Conservation (phyloP, 495 filamentous ascomycete genomes). For the Darksidea phi region DNA sequence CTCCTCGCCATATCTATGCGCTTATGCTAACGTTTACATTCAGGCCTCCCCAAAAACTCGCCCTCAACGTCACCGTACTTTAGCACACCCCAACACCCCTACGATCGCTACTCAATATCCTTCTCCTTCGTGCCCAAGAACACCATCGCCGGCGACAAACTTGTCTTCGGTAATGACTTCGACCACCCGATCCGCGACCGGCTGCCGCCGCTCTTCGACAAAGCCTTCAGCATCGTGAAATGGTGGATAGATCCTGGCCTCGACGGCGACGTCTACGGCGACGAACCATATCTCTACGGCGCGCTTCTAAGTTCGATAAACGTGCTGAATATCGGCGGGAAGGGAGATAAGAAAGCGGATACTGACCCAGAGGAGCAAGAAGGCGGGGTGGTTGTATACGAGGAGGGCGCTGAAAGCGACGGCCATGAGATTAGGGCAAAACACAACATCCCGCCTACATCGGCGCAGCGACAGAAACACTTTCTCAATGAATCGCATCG, state of each 20-base stretch:
- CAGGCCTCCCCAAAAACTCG: conserved; percentile 37
- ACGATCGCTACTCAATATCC: conserved; percentile 78
- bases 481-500: conserved; percentile 43
- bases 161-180: conserved; percentile 91
- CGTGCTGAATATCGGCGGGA: conserved; percentile 59
- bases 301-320: conserved; percentile 71
- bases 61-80: conserved; percentile 68
- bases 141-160: conserved; percentile 63
- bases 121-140: conserved; percentile 69
- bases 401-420: conserved; percentile 67
- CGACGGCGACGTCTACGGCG: conserved; percentile 80
- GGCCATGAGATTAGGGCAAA: conserved; percentile 49
- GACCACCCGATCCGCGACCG: conserved; percentile 79
- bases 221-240: conserved; percentile 78
- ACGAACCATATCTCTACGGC: conserved; percentile 79
- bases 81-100: conserved; percentile 60
- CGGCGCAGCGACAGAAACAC: conserved; percentile 38
- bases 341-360: conserved; percentile 18
- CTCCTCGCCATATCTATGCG: too few relatives aligned
- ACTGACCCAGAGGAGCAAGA: conserved; percentile 41
- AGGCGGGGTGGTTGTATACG: conserved; percentile 51
- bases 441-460: conserved; percentile 33
- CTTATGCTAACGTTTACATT: not conserved
- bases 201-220: conserved; percentile 77
- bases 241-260: conserved; percentile 84